A percentile compares a stretch with the other conserved stretches of the same genome.
Evolutionary conservation across 306 rosid genomes (phyloP).

Genomic region (Quercus mongolica): DNA sequence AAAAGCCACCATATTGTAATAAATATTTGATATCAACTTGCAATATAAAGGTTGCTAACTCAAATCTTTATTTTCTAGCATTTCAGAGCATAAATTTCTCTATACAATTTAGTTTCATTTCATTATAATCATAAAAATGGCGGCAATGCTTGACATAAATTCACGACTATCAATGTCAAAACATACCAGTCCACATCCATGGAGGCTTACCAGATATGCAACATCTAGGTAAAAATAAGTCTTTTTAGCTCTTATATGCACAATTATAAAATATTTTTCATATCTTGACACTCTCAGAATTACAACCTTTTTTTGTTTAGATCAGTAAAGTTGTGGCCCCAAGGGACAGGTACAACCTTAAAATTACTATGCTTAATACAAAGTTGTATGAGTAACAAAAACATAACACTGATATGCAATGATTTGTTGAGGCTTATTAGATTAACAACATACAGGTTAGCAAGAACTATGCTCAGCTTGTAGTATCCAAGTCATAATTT

Average conservation of each 20-base stretch:
- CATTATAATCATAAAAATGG: background rate
- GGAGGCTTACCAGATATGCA: background rate
- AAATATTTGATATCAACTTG: slow-evolving; percentile 3
- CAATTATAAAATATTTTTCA: background rate
- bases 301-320: background rate
- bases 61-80: slow-evolving; percentile 5
- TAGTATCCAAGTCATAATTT: background rate
- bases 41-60: background rate
- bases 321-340: too few species aligned
- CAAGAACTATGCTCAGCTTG: background rate
- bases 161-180: background rate
- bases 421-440: background rate
- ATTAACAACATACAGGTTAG: background rate
- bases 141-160: background rate
- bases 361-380: background rate
- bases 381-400: background rate
- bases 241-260: background rate
- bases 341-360: background rate
- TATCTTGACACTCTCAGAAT: background rate
- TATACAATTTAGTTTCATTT: background rate
- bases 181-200: background rate
- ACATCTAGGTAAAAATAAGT: background rate
- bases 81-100: background rate
- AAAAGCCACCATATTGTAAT: background rate
- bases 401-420: background rate